Evolutionary conservation across 768 basidiomycete genomes (phyloP), one percentile per base, ranked within the genome.

Genomic region (Amanita molliuscula): DNA sequence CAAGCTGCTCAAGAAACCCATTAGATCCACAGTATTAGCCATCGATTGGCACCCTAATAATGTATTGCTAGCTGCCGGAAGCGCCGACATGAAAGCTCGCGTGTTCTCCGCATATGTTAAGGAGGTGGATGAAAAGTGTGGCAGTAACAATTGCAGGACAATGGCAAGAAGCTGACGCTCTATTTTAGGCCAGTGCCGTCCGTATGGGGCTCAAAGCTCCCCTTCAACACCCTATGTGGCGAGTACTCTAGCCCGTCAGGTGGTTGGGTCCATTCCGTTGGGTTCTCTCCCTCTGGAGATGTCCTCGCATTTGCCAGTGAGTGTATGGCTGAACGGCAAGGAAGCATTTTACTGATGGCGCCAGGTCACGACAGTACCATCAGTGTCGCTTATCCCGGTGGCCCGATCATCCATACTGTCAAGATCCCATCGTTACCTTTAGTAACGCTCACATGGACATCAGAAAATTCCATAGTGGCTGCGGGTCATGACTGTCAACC

Each of bases 31-130:
- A 1, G 94, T 99, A 11, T 73, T 98, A 36, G 81, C 84, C 4
- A 72, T 99, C 57, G 95, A 98, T 57, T 99, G 96, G 96, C 96
- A 99, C 63, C 94, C 96, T 23, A 98, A 98, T 75, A 98, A 96
- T 62, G 94, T 98, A 11, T 74, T 99, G 5, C 81, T 99, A 23
- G 96, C 95, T 3, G 88, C 95, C 31, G 96, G 96, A n/a, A 84
- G 90, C 52, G 93, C 95, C 0, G 96, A 99, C 62, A 91, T 91
- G 81, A 95, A 95, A 67, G 96, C 96, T 9, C 79, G 94, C 16
- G 96, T 99, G 6, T 89, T 98, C 66, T 97, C 94, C 1, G 96
- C 93, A 3, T 98, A 91, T 66, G 94, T 98, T 71, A 99, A 99
- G 73, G 96, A 96, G 58, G 83, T 97, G 18, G 96, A 99, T 62